Evolutionary conservation across 2,329 filamentous ascomycete species (phyloP), one percentile per base, ranked within the genome.

Genomic region (Hirsutella rhossiliensis): DNA sequence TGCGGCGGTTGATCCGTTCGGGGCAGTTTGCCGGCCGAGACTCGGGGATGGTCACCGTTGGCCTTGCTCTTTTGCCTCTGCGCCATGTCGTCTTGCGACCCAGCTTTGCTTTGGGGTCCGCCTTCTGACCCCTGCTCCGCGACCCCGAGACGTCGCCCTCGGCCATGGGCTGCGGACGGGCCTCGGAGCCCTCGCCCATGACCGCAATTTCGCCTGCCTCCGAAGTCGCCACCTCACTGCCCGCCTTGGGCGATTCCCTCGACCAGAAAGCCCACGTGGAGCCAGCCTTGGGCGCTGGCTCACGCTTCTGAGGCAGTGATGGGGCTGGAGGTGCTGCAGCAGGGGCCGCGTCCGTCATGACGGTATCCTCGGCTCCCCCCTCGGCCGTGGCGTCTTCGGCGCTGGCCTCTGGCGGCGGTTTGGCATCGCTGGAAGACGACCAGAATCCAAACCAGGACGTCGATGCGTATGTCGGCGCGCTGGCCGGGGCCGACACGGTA

Each of bases 221-320:
- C 31, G 56, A 64, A 2, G 48, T 45, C 2, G 56, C 30, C 11
- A 55, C 44, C 41, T 63, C 64, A 1, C 54, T 57, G 4, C 53
- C 54, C 11, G 60, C 51, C 36, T 62, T 66, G 8, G 65, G 58
- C 2, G 68, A 61, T 50, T 82, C 78, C 39, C 72, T 76, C 13
- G 81, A 87, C 84, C 84, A 90, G 51, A 90, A 89, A 0, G 82
- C 84, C 85, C 85, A 90, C 0, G 81, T 84, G 1, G 84, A 83
- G 12, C 75, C 76, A 17, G 69, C 66, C 15, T 72, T 66, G 5
- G 70, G 70, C n/a, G 62, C 55, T 2, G 63, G 54, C 9, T 56
- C 54, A 44, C 62, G 48, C 29, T 53, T 58, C 44, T 59, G 54
- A 13, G 57, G 43, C 9, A 57, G 45, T 7, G 60, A 57, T 1